Conservation (phyloP, 257 asterid genomes). For the Forsythia viridissima region DNA sequence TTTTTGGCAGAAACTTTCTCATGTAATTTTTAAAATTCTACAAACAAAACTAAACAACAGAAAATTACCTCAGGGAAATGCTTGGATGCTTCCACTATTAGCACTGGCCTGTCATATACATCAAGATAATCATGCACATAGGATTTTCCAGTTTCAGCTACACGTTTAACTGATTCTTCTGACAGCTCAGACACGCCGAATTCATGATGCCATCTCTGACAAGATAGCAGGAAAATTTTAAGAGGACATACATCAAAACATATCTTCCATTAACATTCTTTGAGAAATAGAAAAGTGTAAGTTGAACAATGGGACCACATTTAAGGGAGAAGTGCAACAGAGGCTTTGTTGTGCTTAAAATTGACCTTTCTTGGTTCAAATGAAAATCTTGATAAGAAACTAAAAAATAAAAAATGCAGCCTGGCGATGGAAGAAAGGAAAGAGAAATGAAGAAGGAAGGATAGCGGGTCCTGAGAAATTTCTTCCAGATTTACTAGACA, state of each 20-base stretch:
- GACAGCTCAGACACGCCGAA: conserved; percentile 76
- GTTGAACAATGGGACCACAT: not conserved
- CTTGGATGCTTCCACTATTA: conserved; percentile 67
- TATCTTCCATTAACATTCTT: not conserved
- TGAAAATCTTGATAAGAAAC: not conserved
- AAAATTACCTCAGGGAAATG: conserved; percentile 77
- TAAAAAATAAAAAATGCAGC: not conserved
- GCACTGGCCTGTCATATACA: conserved; percentile 57
- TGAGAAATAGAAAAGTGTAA: not conserved
- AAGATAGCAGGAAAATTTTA: not conserved
- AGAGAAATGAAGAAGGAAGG: not conserved
- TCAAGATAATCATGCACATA: conserved; percentile 66
- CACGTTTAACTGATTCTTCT: conserved; percentile 60
- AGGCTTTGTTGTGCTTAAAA: not conserved
- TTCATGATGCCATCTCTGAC: conserved; percentile 74
- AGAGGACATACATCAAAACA: not conserved
- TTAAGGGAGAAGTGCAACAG: not conserved
- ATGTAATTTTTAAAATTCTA: not conserved
- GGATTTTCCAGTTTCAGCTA: conserved; percentile 69
- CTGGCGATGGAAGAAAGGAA: not conserved
- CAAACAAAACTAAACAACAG: not conserved
- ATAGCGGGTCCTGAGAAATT: not conserved
- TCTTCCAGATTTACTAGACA: not conserved
- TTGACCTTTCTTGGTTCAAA: not conserved
- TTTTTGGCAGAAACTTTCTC: not conserved